phyloP scores from a whole-genome alignment of 2,329 filamentous ascomycete species.

The Ascomycota sp. region DNA sequence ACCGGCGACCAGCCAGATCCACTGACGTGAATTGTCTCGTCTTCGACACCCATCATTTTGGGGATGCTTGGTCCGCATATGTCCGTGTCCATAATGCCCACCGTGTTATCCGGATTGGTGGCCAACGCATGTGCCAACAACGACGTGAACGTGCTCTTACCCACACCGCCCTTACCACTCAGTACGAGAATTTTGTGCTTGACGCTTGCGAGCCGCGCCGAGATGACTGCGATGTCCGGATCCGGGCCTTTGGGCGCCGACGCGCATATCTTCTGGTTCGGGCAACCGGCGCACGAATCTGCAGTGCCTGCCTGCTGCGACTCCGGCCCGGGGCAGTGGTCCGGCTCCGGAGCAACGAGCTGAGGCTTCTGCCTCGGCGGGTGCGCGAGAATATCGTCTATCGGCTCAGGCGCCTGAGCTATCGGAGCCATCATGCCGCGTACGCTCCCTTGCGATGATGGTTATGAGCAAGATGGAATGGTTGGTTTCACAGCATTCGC shows the following conservation, averaged over 20 bases:
- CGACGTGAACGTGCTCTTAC: slow-evolving; percentile 82
- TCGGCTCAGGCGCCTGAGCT: slow-evolving; percentile 42
- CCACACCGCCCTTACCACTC: slow-evolving; percentile 86
- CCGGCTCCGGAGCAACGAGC: slow-evolving; percentile 83
- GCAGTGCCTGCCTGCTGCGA: slow-evolving; percentile 45
- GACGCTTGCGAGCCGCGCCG: slow-evolving; percentile 56
- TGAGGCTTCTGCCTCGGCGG: slow-evolving; percentile 58
- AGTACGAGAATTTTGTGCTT: slow-evolving; percentile 84
- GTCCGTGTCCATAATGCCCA: slow-evolving; percentile 95
- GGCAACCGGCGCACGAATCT: slow-evolving; percentile 82
- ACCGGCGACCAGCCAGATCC: slow-evolving; percentile 81
- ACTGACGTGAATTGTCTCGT: slow-evolving; percentile 80
- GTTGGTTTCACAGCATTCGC: too few relatives aligned
- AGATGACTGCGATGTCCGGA: slow-evolving; percentile 76
- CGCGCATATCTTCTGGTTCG: slow-evolving; percentile 88
- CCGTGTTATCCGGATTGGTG: slow-evolving; percentile 49
- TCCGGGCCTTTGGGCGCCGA: slow-evolving; percentile 87
- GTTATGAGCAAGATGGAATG: too few relatives aligned
- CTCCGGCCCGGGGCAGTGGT: slow-evolving; percentile 86
- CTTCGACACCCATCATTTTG: slow-evolving; percentile 95
- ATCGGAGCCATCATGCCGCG: too few relatives aligned
- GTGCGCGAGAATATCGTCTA: slow-evolving; percentile 49
- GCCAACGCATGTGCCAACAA: slow-evolving; percentile 80
- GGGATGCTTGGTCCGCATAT: slow-evolving; percentile 92
- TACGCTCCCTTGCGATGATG: too few relatives aligned